Conservation (phyloP, 1,139 yeast genomes). For the Suhomyces terraborum region DNA sequence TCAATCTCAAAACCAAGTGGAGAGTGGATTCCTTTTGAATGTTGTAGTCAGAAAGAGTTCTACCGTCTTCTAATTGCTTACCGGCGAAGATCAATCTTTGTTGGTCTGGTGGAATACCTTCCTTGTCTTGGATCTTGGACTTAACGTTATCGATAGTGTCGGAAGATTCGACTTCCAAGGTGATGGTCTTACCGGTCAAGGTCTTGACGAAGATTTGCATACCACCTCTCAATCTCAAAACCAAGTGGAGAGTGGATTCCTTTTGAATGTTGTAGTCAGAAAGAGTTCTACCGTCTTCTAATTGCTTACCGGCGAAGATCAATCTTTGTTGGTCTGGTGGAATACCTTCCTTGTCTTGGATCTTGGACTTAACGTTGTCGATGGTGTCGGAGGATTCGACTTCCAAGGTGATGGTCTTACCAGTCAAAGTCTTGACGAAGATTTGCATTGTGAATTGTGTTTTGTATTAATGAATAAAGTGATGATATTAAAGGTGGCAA, state of each 20-base stretch:
- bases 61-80: slow-evolving; percentile 92
- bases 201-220: slow-evolving; percentile 65
- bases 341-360: slow-evolving; percentile 57
- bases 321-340: slow-evolving; percentile 58
- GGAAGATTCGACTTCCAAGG: slow-evolving; percentile 92
- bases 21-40: slow-evolving; percentile 91
- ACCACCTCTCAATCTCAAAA: slow-evolving; percentile 34
- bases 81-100: slow-evolving; percentile 93
- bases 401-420: slow-evolving; percentile 70
- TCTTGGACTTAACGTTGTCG: slow-evolving; percentile 60
- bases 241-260: slow-evolving; percentile 53
- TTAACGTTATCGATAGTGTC: slow-evolving; percentile 94
- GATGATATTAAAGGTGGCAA: slow-evolving; percentile 15
- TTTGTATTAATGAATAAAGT: slow-evolving; percentile 2
- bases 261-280: slow-evolving; percentile 68
- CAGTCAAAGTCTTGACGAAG: slow-evolving; percentile 61
- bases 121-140: slow-evolving; percentile 92
- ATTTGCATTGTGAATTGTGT: slow-evolving; percentile 23
- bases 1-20: slow-evolving; percentile 85
- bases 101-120: slow-evolving; percentile 94
- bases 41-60: slow-evolving; percentile 92
- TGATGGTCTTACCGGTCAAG: slow-evolving; percentile 86
- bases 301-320: slow-evolving; percentile 60
- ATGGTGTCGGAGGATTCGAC: slow-evolving; percentile 75
- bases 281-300: slow-evolving; percentile 67